Evolutionary conservation across 2,329 filamentous ascomycete species (phyloP).

Genomic region (Exserohilum rostratum): DNA sequence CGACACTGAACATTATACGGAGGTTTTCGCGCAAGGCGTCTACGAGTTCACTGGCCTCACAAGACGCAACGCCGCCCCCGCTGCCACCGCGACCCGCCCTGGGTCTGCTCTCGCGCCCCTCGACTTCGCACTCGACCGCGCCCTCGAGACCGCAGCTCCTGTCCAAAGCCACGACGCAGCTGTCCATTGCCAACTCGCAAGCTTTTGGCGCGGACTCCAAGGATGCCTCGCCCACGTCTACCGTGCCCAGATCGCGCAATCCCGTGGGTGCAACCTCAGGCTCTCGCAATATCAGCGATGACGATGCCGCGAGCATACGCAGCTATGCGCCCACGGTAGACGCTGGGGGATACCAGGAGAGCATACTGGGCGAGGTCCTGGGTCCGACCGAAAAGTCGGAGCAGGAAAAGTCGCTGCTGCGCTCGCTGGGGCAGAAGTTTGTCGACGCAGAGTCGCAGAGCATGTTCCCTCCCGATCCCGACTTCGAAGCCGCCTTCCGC

Average conservation of each 20-base stretch:
- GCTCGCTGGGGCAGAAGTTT: slow-evolving; percentile 66
- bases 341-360: slow-evolving; percentile 75
- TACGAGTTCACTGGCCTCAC: slow-evolving; percentile 33
- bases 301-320: slow-evolving; percentile 69
- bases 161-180: slow-evolving; percentile 79
- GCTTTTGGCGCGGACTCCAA: slow-evolving; percentile 65
- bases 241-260: slow-evolving; percentile 48
- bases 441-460: slow-evolving; percentile 61
- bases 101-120: slow-evolving; percentile 43
- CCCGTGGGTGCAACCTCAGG: slow-evolving; percentile 47
- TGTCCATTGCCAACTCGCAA: slow-evolving; percentile 80
- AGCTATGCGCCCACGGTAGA: slow-evolving; percentile 70
- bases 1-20: slow-evolving; percentile 42
- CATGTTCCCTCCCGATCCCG: slow-evolving; percentile 52
- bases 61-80: slow-evolving; percentile 60
- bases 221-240: slow-evolving; percentile 36
- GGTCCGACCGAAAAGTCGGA: slow-evolving; percentile 64
- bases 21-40: slow-evolving; percentile 35
- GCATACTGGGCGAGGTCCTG: slow-evolving; percentile 75
- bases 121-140: slow-evolving; percentile 53
- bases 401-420: slow-evolving; percentile 71
- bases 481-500: slow-evolving; percentile 69
- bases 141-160: slow-evolving; percentile 50
- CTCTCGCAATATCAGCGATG: slow-evolving; percentile 60
- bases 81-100: slow-evolving; percentile 60